Conservation (phyloP, 2,329 filamentous ascomycete species). For the Macrophomina phaseolina region DNA sequence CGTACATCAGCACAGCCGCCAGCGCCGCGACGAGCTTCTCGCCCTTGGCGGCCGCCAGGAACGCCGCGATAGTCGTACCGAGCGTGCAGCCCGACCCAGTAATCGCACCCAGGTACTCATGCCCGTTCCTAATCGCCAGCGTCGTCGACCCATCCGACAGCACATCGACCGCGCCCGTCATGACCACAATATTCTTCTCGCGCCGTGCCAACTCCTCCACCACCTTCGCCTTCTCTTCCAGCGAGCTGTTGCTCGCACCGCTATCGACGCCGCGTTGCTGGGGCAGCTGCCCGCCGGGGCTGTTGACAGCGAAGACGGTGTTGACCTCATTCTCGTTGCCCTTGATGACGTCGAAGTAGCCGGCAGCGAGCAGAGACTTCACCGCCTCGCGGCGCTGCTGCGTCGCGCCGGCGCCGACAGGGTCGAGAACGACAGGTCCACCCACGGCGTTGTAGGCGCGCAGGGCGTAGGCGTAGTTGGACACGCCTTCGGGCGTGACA, state of each 20-base stretch:
- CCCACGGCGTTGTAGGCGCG: slow-evolving; percentile 79
- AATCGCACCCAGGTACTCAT: slow-evolving; percentile 70
- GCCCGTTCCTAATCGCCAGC: slow-evolving; percentile 75
- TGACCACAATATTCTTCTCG: slow-evolving; percentile 74
- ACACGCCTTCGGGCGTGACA: slow-evolving; percentile 74
- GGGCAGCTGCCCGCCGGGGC: not conserved
- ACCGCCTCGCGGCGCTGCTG: slow-evolving; percentile 73
- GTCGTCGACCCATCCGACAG: slow-evolving; percentile 75
- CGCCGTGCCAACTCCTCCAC: slow-evolving; percentile 70
- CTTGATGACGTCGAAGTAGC: slow-evolving; percentile 88
- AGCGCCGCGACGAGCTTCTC: slow-evolving; percentile 76
- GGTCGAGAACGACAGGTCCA: slow-evolving; percentile 82
- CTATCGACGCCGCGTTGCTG: slow-evolving; percentile 88
- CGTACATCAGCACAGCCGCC: slow-evolving; percentile 77
- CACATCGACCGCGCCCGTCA: slow-evolving; percentile 81
- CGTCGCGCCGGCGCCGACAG: slow-evolving; percentile 89
- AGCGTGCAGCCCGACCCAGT: slow-evolving; percentile 83
- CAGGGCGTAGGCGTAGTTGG: slow-evolving; percentile 75
- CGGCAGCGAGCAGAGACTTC: slow-evolving; percentile 70
- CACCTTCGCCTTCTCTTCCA: slow-evolving; percentile 64
- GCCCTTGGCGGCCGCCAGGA: slow-evolving; percentile 66
- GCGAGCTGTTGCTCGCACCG: slow-evolving; percentile 57
- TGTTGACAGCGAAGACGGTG: slow-evolving; percentile 58
- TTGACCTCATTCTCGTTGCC: slow-evolving; percentile 90
- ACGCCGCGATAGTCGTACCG: slow-evolving; percentile 79